phyloP scores from a whole-genome alignment of 2,329 filamentous ascomycete genomes.

The Coniella vitis region DNA sequence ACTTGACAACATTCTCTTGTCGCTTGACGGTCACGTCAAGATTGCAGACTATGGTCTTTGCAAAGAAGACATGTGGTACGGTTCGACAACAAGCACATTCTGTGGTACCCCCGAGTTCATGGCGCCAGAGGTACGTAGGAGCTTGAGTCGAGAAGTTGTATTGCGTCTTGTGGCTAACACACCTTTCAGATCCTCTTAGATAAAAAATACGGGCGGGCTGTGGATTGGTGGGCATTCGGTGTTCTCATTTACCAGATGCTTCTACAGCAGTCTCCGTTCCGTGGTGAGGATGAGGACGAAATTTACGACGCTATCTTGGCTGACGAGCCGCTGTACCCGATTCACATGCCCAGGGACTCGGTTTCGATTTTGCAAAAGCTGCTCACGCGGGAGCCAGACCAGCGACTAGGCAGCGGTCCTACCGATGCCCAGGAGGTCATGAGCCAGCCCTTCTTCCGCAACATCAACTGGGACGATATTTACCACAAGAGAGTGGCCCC shows the following conservation, averaged over 20 bases:
- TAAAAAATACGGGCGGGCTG: slow-evolving; percentile 95
- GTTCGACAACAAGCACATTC: slow-evolving; percentile 93
- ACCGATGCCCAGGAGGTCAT: slow-evolving; percentile 98
- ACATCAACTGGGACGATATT: slow-evolving; percentile 98
- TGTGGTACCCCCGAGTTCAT: slow-evolving; percentile 99
- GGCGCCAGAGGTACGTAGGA: slow-evolving; percentile 75
- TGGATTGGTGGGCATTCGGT: slow-evolving; percentile 99
- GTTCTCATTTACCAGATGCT: slow-evolving; percentile 99
- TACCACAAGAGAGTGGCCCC: slow-evolving; percentile 89
- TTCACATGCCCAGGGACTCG: slow-evolving; percentile 96
- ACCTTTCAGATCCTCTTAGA: slow-evolving; percentile 74
- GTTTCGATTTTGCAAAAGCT: slow-evolving; percentile 97
- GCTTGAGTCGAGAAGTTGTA: background rate
- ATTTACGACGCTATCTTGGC: slow-evolving; percentile 98
- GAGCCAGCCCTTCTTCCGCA: slow-evolving; percentile 96
- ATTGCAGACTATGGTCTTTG: slow-evolving; percentile 98
- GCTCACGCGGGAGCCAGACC: slow-evolving; percentile 87
- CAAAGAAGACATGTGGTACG: slow-evolving; percentile 99
- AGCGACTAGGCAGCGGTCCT: slow-evolving; percentile 85
- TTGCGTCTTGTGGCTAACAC: background rate
- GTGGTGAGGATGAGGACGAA: slow-evolving; percentile 97
- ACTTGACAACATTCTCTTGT: slow-evolving; percentile 84
- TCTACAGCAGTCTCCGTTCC: slow-evolving; percentile 95
- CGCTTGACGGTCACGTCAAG: slow-evolving; percentile 95
- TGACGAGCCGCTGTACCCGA: slow-evolving; percentile 94